A percentile compares a stretch with the other conserved stretches of the same genome.
Evolutionary conservation across 345 rosid genomes (phyloP).

Genomic region (Dovyalis caffra): DNA sequence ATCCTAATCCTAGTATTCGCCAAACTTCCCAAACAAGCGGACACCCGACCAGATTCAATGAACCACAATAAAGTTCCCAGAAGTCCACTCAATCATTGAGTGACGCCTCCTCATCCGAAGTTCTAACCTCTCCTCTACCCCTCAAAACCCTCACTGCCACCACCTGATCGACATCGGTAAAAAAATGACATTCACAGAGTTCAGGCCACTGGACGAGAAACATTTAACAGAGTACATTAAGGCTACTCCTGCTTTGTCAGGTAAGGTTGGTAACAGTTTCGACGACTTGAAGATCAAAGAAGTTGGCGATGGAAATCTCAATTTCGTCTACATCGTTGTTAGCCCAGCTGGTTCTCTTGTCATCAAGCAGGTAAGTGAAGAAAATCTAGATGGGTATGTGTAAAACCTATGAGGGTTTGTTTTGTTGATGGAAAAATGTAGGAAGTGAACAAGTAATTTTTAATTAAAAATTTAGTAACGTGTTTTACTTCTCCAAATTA

Average conservation of each 20-base stretch:
- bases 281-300: constrained; percentile 70
- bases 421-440: neutral
- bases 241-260: constrained; percentile 69
- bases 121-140: neutral
- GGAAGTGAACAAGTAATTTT: neutral
- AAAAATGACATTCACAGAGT: constrained; percentile 62
- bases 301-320: constrained; percentile 98
- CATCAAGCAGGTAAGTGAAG: constrained; percentile 65
- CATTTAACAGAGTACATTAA: constrained; percentile 70
- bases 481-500: neutral
- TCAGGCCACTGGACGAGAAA: constrained; percentile 66
- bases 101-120: neutral
- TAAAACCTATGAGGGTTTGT: neutral
- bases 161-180: neutral
- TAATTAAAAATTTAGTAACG: no score
- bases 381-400: neutral
- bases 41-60: constrained; percentile 21
- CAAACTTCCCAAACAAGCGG: no score
- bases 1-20: no score
- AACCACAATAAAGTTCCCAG: neutral
- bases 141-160: neutral
- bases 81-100: neutral
- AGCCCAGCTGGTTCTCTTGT: constrained; percentile 70
- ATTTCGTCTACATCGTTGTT: constrained; percentile 74
- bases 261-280: constrained; percentile 50